Evolutionary conservation across 1,139 yeast genomes (phyloP).

Genomic region (Candida tropicalis): DNA sequence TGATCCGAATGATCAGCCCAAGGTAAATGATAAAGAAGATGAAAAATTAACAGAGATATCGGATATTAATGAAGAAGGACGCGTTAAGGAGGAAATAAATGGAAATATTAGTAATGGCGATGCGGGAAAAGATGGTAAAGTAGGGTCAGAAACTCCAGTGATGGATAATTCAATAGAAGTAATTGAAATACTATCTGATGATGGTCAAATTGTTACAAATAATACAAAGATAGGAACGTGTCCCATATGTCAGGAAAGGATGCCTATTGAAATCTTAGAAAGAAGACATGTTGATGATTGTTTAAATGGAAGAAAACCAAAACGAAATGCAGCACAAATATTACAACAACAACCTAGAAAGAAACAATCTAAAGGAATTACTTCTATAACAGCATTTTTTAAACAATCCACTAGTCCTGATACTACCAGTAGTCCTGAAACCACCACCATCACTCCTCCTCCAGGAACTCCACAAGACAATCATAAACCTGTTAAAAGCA

Average conservation of each 20-base stretch:
- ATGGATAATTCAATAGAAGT: conserved; percentile 16
- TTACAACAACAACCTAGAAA: conserved; percentile 10
- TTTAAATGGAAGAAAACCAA: conserved; percentile 34
- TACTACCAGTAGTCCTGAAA: background rate
- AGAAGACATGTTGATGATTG: conserved; percentile 74
- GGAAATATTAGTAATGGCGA: background rate
- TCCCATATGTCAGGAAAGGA: conserved; percentile 65
- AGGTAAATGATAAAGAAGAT: conserved; percentile 6
- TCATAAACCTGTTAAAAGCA: too few relatives aligned
- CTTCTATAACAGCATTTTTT: conserved; percentile 39
- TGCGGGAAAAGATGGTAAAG: conserved; percentile 1
- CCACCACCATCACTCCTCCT: conserved; percentile 5
- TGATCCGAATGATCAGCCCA: background rate
- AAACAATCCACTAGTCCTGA: conserved; percentile 16
- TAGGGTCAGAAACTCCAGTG: background rate
- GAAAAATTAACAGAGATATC: background rate
- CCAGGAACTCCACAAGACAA: background rate
- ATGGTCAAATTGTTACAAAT: conserved; percentile 9
- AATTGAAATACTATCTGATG: conserved; percentile 23
- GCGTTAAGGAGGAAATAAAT: background rate
- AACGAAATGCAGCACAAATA: conserved; percentile 5
- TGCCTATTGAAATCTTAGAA: conserved; percentile 63
- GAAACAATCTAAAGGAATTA: conserved; percentile 11
- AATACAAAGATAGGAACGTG: conserved; percentile 50
- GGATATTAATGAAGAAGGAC: conserved; percentile 17